phyloP scores from a whole-genome alignment of 169 alveolate species.

The Cryptosporidium muris region DNA sequence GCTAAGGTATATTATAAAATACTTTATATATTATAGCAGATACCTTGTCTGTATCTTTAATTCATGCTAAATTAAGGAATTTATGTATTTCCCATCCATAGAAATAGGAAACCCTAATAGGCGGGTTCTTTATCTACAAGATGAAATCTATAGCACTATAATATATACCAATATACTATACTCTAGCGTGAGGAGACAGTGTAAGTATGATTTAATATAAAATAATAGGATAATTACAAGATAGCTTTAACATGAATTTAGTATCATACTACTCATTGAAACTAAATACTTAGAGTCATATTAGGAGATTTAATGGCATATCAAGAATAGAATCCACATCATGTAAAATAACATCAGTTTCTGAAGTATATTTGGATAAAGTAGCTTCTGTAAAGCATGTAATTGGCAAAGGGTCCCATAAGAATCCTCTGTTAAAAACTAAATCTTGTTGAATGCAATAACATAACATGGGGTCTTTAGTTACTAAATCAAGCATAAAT shows the following conservation, averaged over 20 bases:
- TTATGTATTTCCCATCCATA: too few relatives aligned
- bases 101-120: too few relatives aligned
- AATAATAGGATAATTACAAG: not conserved
- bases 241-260: not conserved
- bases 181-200: too few relatives aligned
- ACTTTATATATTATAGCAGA: too few relatives aligned
- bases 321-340: conserved; percentile 54
- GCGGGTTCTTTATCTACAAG: too few relatives aligned
- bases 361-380: not conserved
- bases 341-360: conserved; percentile 2
- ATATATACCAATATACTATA: too few relatives aligned
- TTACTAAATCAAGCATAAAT: conserved; percentile 24
- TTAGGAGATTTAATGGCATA: conserved; percentile 39
- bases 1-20: too few relatives aligned
- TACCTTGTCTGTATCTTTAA: too few relatives aligned
- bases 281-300: not conserved
- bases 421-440: conserved; percentile 46
- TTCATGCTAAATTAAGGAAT: too few relatives aligned
- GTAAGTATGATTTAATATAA: not conserved
- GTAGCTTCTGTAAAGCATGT: conserved; percentile 54
- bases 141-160: too few relatives aligned
- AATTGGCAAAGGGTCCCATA: conserved; percentile 69
- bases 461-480: conserved; percentile 38
- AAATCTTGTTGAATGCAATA: conserved; percentile 59
- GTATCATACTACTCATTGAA: not conserved